Evolutionary conservation across 2,329 filamentous ascomycete genomes (phyloP).

Genomic region (Penicillium hordei): DNA sequence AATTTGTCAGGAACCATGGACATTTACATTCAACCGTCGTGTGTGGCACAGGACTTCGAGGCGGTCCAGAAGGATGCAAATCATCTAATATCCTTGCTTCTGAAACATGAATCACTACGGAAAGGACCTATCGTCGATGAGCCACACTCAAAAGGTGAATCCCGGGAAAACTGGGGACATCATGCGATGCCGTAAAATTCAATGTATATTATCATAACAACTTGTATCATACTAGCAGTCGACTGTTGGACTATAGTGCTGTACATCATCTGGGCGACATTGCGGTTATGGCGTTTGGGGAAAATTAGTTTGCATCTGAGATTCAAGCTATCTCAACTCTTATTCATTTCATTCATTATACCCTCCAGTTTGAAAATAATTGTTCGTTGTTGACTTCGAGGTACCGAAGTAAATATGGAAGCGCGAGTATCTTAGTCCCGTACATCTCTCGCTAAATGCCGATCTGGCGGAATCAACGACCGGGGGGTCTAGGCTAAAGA

Average conservation of each 20-base stretch:
- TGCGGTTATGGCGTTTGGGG: constrained; percentile 1
- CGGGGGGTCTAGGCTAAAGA: constrained; percentile 11
- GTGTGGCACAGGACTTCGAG: constrained; percentile 24
- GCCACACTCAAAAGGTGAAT: not conserved
- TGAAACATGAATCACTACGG: constrained; percentile 6
- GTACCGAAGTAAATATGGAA: constrained; percentile 19
- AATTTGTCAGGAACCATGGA: constrained; percentile 41
- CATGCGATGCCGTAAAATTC: not conserved
- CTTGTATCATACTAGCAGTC: constrained; percentile 14
- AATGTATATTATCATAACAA: constrained; percentile 6
- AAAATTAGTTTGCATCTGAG: constrained; percentile 1
- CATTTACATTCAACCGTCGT: constrained; percentile 23
- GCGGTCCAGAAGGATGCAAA: constrained; percentile 26
- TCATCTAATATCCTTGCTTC: constrained; percentile 10
- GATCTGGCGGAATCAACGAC: constrained; percentile 32
- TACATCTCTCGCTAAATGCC: constrained; percentile 32
- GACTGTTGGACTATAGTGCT: not conserved
- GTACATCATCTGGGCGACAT: constrained; percentile 1
- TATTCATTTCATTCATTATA: not conserved
- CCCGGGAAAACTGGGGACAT: not conserved
- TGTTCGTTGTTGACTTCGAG: constrained; percentile 1
- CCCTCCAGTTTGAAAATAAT: not conserved
- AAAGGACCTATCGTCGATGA: not conserved
- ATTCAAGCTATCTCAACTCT: constrained; percentile 1
- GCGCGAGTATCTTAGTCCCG: constrained; percentile 20